Percentiles rank a stretch among this genome's conserved stretches.
phyloP scores from a whole-genome alignment of 179 eudicot species.

The Heliamphora pulchella region DNA sequence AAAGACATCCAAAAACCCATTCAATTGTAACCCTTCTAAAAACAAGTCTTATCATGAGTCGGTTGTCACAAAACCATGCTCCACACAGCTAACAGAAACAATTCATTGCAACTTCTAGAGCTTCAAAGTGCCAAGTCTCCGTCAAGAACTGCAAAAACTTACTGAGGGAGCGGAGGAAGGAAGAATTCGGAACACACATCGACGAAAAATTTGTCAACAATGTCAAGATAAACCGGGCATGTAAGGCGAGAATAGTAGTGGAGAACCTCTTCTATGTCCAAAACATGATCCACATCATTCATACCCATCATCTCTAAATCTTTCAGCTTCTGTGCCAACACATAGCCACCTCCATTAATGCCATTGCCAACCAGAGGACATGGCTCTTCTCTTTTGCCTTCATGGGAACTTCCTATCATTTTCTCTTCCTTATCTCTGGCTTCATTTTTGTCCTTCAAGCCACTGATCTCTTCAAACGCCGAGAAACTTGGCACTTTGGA shows the following conservation, averaged over 20 bases:
- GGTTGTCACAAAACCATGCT: too few relatives aligned
- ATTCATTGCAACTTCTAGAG: conserved; percentile 15
- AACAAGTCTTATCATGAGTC: too few relatives aligned
- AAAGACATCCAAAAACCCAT: too few relatives aligned
- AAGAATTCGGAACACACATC: conserved; percentile 61
- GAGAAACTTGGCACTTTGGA: background rate
- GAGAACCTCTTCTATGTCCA: conserved; percentile 80
- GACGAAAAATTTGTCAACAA: conserved; percentile 70
- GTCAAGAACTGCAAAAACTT: conserved; percentile 32
- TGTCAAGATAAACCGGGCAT: conserved; percentile 60
- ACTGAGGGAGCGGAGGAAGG: conserved; percentile 34
- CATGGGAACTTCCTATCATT: conserved; percentile 8
- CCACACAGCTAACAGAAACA: background rate
- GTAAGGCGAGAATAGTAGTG: conserved; percentile 67
- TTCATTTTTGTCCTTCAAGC: conserved; percentile 1
- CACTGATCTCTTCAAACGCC: background rate
- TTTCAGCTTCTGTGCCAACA: conserved; percentile 59
- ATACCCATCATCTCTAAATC: conserved; percentile 65
- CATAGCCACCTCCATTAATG: conserved; percentile 17
- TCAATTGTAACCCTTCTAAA: too few relatives aligned
- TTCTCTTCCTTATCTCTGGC: conserved; percentile 15
- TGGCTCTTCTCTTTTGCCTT: conserved; percentile 15
- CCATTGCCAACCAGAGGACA: conserved; percentile 18
- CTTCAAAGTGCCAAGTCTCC: conserved; percentile 40
- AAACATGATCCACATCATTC: conserved; percentile 51